phyloP scores from a whole-genome alignment of 805 yeast genomes.

The Debaryomyces maramus region DNA sequence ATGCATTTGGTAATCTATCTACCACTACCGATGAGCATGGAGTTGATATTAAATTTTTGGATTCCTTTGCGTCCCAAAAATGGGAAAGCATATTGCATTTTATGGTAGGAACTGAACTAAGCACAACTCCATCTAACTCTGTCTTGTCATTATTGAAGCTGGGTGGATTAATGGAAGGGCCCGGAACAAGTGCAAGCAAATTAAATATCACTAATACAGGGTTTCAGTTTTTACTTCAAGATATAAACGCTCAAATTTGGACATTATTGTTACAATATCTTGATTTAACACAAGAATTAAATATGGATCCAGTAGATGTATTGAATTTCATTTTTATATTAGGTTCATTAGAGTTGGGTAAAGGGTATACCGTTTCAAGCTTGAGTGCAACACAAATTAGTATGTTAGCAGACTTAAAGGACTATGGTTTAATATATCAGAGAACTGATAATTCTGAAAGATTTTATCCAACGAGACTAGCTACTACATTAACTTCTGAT shows the following conservation, averaged over 20 bases:
- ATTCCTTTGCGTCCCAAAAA: constrained; percentile 75
- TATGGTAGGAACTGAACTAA: constrained; percentile 91
- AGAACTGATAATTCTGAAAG: constrained; percentile 52
- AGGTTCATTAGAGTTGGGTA: constrained; percentile 89
- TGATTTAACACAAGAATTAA: constrained; percentile 75
- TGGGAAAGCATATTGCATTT: constrained; percentile 97
- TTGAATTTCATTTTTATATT: constrained; percentile 89
- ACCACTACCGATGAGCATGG: constrained; percentile 54
- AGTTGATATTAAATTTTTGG: constrained; percentile 67
- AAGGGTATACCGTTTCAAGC: constrained; percentile 71
- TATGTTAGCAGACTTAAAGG: constrained; percentile 86
- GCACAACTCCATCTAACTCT: constrained; percentile 71
- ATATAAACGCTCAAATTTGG: constrained; percentile 94
- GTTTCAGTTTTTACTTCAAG: constrained; percentile 90
- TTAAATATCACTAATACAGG: constrained; percentile 85
- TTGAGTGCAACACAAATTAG: constrained; percentile 77
- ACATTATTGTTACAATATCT: constrained; percentile 83
- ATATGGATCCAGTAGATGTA: constrained; percentile 96
- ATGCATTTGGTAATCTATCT: constrained; percentile 76
- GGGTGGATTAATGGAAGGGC: constrained; percentile 85
- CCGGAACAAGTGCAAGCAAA: constrained; percentile 30
- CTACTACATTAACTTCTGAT: constrained; percentile 88
- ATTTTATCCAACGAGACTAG: constrained; percentile 88
- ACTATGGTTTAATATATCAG: constrained; percentile 85
- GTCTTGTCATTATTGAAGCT: constrained; percentile 74